These are phyloP conservation scores for Aspergillus neoniger DNA, from an alignment of 2,329 filamentous ascomycete genomes.

Conservation along the genomic window DNA sequence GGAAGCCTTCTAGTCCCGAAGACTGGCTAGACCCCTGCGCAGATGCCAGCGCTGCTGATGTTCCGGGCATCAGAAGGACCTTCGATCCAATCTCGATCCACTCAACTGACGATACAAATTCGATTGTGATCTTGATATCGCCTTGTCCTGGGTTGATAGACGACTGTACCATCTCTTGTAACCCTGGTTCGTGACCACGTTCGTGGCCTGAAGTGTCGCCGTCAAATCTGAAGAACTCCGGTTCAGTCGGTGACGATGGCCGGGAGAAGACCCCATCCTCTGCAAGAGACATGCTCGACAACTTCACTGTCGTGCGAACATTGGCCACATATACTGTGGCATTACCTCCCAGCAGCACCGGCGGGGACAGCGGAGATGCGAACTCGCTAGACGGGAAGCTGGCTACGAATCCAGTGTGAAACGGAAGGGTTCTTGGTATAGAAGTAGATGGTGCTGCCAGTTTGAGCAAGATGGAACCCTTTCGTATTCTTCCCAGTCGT, in stretches of 20 bases:
- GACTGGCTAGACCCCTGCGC: slow-evolving; percentile 51
- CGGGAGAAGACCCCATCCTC: slow-evolving; percentile 33
- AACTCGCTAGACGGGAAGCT: slow-evolving; percentile 66
- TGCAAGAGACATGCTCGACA: slow-evolving; percentile 58
- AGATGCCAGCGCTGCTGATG: slow-evolving; percentile 51
- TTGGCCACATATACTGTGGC: slow-evolving; percentile 84
- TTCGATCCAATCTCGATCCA: slow-evolving; percentile 59
- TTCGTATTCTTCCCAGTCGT: slow-evolving; percentile 54
- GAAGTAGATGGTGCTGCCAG: slow-evolving; percentile 58
- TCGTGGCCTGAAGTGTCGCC: slow-evolving; percentile 31
- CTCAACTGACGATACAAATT: slow-evolving; percentile 59
- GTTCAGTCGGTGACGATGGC: slow-evolving; percentile 35
- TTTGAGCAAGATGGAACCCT: slow-evolving; percentile 80
- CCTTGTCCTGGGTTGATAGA: slow-evolving; percentile 26
- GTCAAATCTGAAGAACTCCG: slow-evolving; percentile 49
- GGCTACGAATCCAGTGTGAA: slow-evolving; percentile 70
- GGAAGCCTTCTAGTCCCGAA: slow-evolving; percentile 61
- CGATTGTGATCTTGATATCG: slow-evolving; percentile 54
- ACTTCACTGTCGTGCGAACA: slow-evolving; percentile 76
- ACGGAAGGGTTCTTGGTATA: slow-evolving; percentile 27
- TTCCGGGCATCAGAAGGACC: slow-evolving; percentile 62
- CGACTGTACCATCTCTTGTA: slow-evolving; percentile 31
- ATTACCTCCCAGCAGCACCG: slow-evolving; percentile 56
- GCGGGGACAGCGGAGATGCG: slow-evolving; percentile 45
- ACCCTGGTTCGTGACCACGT: slow-evolving; percentile 21